These are phyloP conservation scores for Cladosporium phlei DNA, from an alignment of 2,329 filamentous ascomycete species.

Conservation along the genomic window DNA sequence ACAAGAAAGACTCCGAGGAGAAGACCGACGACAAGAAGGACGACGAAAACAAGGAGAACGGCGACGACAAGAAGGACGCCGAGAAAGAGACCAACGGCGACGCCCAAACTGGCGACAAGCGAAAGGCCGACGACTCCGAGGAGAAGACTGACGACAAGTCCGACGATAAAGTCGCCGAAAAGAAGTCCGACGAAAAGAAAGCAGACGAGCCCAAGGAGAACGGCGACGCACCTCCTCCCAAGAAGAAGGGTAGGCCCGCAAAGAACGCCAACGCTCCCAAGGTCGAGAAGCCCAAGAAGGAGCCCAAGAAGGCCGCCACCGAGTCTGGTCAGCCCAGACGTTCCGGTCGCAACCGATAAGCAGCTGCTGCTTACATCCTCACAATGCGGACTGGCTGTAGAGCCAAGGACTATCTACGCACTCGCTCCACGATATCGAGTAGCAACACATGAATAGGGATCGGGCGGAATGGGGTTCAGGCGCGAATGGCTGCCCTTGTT, in stretches of 20 bases:
- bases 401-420: background rate
- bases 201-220: constrained; percentile 32
- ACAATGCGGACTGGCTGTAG: background rate
- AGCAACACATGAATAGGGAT: constrained; percentile 6
- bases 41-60: constrained; percentile 19
- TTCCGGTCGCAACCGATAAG: constrained; percentile 36
- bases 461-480: constrained; percentile 1
- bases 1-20: constrained; percentile 21
- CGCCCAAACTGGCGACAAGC: constrained; percentile 27
- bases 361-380: background rate
- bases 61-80: constrained; percentile 19
- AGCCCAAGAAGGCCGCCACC: constrained; percentile 47
- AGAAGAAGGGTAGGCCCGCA: constrained; percentile 42
- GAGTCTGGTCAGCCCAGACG: constrained; percentile 45
- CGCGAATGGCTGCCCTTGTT: constrained; percentile 7
- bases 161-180: constrained; percentile 29
- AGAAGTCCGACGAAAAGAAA: constrained; percentile 27
- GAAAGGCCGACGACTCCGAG: constrained; percentile 28
- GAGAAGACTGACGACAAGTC: constrained; percentile 28
- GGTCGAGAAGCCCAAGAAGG: constrained; percentile 33
- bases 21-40: constrained; percentile 23
- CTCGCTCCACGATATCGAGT: background rate
- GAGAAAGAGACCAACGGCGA: constrained; percentile 22
- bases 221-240: constrained; percentile 31
- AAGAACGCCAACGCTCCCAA: constrained; percentile 28